Conservation (phyloP, 116 monocot species). For the Iris pallida region DNA sequence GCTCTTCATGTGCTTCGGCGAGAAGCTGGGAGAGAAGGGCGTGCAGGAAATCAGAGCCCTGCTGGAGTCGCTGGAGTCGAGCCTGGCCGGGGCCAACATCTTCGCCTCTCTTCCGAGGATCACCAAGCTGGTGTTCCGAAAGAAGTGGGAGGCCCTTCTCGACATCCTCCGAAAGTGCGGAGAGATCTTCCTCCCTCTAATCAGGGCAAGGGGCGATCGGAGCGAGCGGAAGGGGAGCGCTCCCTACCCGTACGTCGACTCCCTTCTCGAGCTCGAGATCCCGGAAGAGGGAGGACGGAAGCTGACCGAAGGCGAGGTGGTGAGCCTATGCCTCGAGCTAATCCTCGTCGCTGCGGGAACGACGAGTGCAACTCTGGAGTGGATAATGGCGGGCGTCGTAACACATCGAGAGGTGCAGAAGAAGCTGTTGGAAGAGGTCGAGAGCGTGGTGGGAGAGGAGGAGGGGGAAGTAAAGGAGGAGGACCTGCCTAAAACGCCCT, state of each 20-base stretch:
- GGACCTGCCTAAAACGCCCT: constrained; percentile 12
- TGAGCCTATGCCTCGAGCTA: constrained; percentile 17
- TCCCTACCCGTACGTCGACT: constrained; percentile 12
- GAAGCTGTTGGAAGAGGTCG: constrained; percentile 13
- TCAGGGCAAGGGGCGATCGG: constrained; percentile 4
- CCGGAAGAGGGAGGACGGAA: constrained; percentile 8
- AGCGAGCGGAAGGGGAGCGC: not conserved
- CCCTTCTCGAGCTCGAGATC: constrained; percentile 15
- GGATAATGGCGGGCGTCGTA: constrained; percentile 24
- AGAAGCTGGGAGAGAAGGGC: constrained; percentile 1
- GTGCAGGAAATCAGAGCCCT: not conserved
- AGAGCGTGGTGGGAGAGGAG: not conserved
- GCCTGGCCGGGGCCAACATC: constrained; percentile 2
- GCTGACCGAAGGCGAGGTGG: constrained; percentile 16
- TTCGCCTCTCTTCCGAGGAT: constrained; percentile 13
- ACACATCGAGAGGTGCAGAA: constrained; percentile 1
- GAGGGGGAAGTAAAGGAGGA: constrained; percentile 5
- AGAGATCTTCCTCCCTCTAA: constrained; percentile 20
- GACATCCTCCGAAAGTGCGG: not conserved
- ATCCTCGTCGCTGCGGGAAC: constrained; percentile 10
- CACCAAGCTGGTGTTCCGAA: constrained; percentile 2
- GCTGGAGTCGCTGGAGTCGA: constrained; percentile 5
- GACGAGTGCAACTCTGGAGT: constrained; percentile 7
- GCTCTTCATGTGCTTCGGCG: constrained; percentile 13
- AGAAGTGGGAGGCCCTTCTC: constrained; percentile 3